Evolutionary conservation across 306 rosid species (phyloP).

Genomic region (Fragaria nilgerrensis): DNA sequence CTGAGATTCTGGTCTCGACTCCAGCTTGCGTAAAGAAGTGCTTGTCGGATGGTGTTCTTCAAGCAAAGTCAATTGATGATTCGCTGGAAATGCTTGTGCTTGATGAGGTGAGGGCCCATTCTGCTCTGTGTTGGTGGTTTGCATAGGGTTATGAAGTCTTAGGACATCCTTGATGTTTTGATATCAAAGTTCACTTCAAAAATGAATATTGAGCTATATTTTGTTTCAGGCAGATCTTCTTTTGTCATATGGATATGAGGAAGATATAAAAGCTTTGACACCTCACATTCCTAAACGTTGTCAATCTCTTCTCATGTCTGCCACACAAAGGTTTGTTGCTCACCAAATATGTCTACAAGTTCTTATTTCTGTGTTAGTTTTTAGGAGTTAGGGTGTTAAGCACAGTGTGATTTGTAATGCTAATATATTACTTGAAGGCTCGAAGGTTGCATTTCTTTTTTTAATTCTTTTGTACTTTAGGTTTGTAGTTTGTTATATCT

Average conservation of each 20-base stretch:
- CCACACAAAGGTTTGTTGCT: slow-evolving; percentile 78
- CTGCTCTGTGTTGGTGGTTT: not conserved
- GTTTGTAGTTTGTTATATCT: not conserved
- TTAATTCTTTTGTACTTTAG: not conserved
- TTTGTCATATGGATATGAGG: slow-evolving; percentile 85
- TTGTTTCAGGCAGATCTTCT: slow-evolving; percentile 93
- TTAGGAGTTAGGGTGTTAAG: slow-evolving; percentile 17
- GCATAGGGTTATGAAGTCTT: not conserved
- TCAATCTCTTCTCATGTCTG: slow-evolving; percentile 97
- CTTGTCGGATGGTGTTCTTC: slow-evolving; percentile 62
- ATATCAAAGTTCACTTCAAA: not conserved
- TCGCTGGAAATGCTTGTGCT: slow-evolving; percentile 92
- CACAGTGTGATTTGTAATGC: slow-evolving; percentile 11
- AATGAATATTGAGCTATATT: slow-evolving; percentile 10
- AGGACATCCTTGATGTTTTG: not conserved
- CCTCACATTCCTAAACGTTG: slow-evolving; percentile 81
- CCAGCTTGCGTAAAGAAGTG: slow-evolving; percentile 87
- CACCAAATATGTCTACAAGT: slow-evolving; percentile 3
- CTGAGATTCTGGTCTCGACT: slow-evolving; percentile 84
- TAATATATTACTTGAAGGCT: not conserved
- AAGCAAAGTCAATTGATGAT: slow-evolving; percentile 43
- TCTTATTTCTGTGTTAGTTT: not conserved
- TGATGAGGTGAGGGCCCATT: slow-evolving; percentile 65
- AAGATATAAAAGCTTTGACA: slow-evolving; percentile 76
- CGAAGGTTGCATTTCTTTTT: slow-evolving; percentile 1